Evolutionary conservation across 345 rosid genomes (phyloP), one percentile per base, ranked within the genome.

Genomic region (Lagerstroemia speciosa): DNA sequence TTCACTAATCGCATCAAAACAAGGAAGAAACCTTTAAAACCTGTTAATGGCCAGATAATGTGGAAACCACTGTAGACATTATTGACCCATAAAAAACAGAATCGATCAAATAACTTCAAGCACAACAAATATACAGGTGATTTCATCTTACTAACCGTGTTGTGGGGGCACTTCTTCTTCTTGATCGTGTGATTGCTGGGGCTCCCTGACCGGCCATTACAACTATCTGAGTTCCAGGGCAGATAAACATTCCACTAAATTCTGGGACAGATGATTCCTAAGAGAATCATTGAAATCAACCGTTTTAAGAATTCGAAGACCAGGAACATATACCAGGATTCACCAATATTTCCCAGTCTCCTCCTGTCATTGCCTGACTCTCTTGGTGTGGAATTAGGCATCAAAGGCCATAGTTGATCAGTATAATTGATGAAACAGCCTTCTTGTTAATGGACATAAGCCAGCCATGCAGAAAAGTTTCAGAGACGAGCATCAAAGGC

Each of bases 151-250:
- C 77, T 70, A 74, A 92, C 99, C 98, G 76, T 94, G 98, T 73
- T 94, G 99, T 41, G 99, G 89, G 68, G 89, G n/a, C 86, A 78
- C 83, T 85, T 85, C 82, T 92, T 79, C 98, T 91, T 75, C 91
- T 84, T 40, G 98, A 85, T 81, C 99, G 84, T 30, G 98, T 85
- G 65, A 89, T 82, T 50, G 98, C 92, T 37, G 99, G 97, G 36
- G 86, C 97, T 87, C 92, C 98, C 83, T 94, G 99, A 53, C 85
- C 87, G 57, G 97, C 99, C 98, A 94, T 94, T 73, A 92, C 96
- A 53, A 94, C 98, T 43, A 94, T 85, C 65, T 97, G 96, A 50
- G 93, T 88, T 82, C 98, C 82, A 66, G 78, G 68, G 97, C 96
- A 66, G 93, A 79, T 73, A 94, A 77, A 48, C 93, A 88, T 76